Conservation (phyloP, 2,329 filamentous ascomycete genomes). For the Trichoderma asperellum region DNA sequence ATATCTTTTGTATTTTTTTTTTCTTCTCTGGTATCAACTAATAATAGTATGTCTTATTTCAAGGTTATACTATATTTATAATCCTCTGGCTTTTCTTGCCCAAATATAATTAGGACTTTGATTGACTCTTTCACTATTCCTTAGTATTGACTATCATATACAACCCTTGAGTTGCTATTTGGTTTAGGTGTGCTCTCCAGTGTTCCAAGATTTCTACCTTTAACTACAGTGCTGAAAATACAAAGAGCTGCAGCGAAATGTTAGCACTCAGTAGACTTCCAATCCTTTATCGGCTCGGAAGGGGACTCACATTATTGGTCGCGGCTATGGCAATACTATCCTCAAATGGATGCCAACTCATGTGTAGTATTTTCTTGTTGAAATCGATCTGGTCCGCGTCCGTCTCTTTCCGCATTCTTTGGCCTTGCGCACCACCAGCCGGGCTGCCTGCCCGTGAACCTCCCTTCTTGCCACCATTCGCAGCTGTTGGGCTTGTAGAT, state of each 20-base stretch:
- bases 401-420: conserved; percentile 98
- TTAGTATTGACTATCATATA: conserved; percentile 15
- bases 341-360: conserved; percentile 99
- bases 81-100: conserved; percentile 20
- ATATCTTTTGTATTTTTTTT: conserved; percentile 6
- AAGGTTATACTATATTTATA: conserved; percentile 29
- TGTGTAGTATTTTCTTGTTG: conserved; percentile 99
- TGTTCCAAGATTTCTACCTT: conserved; percentile 27
- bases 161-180: conserved; percentile 5
- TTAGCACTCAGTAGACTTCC: conserved; percentile 34
- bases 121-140: conserved; percentile 16
- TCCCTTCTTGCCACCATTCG: conserved; percentile 78
- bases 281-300: not conserved
- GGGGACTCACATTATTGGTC: conserved; percentile 89
- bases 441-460: conserved; percentile 88
- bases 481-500: conserved; percentile 70
- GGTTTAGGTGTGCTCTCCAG: conserved; percentile 14
- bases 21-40: conserved; percentile 12
- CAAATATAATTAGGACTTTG: conserved; percentile 21
- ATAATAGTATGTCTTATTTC: conserved; percentile 23
- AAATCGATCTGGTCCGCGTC: conserved; percentile 99
- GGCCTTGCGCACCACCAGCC: conserved; percentile 75
- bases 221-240: conserved; percentile 73
- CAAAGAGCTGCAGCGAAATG: conserved; percentile 63
- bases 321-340: conserved; percentile 99